Percentiles rank a stretch among this genome's conserved stretches.
Evolutionary conservation across 2,329 filamentous ascomycete species (phyloP).

Genomic region (Endothia cerciana): DNA sequence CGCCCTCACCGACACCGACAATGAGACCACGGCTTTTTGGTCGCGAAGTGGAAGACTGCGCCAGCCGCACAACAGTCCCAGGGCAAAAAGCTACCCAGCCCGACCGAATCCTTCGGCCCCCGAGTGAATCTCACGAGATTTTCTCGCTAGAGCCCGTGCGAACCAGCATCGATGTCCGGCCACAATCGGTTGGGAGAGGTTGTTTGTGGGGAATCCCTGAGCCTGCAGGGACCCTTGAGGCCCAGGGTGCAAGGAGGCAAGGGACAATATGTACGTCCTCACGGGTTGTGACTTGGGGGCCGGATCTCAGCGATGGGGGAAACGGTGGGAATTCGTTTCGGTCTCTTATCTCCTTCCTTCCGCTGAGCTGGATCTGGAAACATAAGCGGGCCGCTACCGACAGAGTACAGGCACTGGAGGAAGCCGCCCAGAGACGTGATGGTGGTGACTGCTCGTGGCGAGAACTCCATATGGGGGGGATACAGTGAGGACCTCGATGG

Average conservation of each 20-base stretch:
- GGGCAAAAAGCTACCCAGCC: not conserved
- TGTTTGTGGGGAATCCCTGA: slow-evolving; percentile 16
- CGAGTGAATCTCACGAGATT: slow-evolving; percentile 8
- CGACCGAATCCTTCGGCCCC: slow-evolving; percentile 2
- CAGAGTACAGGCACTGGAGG: not conserved
- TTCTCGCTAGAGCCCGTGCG: slow-evolving; percentile 3
- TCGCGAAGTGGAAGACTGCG: not conserved
- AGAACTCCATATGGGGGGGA: not conserved
- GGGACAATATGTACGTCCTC: slow-evolving; percentile 1
- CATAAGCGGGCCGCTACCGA: not conserved
- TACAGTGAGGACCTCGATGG: not conserved
- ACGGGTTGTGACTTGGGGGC: slow-evolving; percentile 11
- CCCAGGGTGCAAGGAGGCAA: not conserved
- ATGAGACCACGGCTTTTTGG: not conserved
- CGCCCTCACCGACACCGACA: not conserved
- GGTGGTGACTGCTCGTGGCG: not conserved
- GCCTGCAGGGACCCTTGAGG: slow-evolving; percentile 17
- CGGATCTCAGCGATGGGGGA: not conserved
- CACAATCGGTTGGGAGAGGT: slow-evolving; percentile 15
- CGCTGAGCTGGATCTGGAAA: slow-evolving; percentile 13
- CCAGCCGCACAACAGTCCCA: slow-evolving; percentile 1
- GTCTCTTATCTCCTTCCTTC: not conserved
- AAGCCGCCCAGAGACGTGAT: not conserved
- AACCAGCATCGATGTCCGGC: not conserved
- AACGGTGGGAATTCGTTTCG: slow-evolving; percentile 23